Evolutionary conservation across 2,329 filamentous ascomycete species (phyloP).

Genomic region (Fusarium lyarnte): DNA sequence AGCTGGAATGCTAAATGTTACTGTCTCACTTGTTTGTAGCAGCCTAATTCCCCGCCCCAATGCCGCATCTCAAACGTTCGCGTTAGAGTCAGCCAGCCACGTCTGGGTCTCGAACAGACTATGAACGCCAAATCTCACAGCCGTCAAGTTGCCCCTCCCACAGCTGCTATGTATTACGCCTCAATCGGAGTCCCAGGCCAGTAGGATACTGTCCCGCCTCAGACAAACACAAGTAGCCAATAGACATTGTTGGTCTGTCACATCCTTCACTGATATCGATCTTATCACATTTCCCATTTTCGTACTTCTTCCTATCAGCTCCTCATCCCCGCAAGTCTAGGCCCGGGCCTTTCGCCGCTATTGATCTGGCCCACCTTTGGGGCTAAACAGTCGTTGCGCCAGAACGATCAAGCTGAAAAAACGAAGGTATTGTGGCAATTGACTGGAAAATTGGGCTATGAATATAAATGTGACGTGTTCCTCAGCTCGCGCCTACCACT

Average conservation of each 20-base stretch:
- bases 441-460: rapidly evolving
- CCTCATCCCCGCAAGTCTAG: not conserved
- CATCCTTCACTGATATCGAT: not conserved
- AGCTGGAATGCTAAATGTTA: not conserved
- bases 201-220: not conserved
- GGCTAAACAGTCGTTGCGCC: not conserved
- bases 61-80: rapidly evolving
- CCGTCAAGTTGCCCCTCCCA: not conserved
- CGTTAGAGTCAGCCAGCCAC: not conserved
- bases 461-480: not conserved
- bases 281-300: not conserved
- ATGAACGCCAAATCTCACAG: not conserved
- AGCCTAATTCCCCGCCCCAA: too few species aligned
- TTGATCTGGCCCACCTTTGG: not conserved
- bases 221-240: not conserved
- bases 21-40: not conserved
- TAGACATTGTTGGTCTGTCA: not conserved
- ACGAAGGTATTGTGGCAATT: rapidly evolving
- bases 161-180: not conserved
- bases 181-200: not conserved
- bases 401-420: not conserved
- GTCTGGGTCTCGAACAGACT: not conserved
- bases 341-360: not conserved
- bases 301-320: not conserved
- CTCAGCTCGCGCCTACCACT: too few species aligned